Base-by-base conservation (phyloP, 73 alveolate genomes). In the Diophrys sp. region DNA sequence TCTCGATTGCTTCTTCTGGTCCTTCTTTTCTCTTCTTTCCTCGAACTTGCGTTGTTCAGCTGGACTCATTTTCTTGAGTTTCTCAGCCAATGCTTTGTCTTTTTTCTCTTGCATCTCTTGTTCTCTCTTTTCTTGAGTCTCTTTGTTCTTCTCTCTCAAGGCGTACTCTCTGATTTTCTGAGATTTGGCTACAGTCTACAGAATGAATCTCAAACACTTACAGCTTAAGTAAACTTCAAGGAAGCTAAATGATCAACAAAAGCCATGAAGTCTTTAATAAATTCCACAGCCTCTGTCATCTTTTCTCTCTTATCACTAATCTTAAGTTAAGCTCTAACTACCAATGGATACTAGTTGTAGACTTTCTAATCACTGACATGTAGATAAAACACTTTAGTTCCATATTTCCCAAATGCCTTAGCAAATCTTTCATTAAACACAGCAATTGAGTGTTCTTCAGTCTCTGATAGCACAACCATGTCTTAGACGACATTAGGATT, bases 11-110 rank as follows among this genome's bases (percentile, higher is more conserved):
- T 75, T 75, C 77, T 75, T 75, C 27, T 33, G 78, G n/a, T 75
- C 84, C 2, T 75, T 54, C 77, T 75, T 75, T 23, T 75, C 30
- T 2, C 25, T 29, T 0, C 56, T 54, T 62, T 75, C 84, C 28
- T 75, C 84, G 56, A 56, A 28, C 57, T 75, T 75, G 25, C 84
- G 14, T 66, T 54, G 23, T 34, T 75, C 71, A 18, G 54, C 84
- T 30, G 33, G 69, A 73, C 70, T 56, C 77, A 75, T 72, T 0
- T 27, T 33, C 71, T 75, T 72, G 67, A 75, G 11, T 32, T 75
- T 75, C 29, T 75, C 84, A 11, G 62, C 62, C 62, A 44, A 11
- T 44, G 5, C 5, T 11, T 5, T 18, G 18, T 44, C 62, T 44
- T 44, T 44, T 18, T 44, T 44, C 18, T 62, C 71, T 73, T 55